A percentile compares a stretch with the other conserved stretches of the same genome.
Evolutionary conservation across 2,329 filamentous ascomycete genomes (phyloP).

Genomic region (Sarocladium strictum): DNA sequence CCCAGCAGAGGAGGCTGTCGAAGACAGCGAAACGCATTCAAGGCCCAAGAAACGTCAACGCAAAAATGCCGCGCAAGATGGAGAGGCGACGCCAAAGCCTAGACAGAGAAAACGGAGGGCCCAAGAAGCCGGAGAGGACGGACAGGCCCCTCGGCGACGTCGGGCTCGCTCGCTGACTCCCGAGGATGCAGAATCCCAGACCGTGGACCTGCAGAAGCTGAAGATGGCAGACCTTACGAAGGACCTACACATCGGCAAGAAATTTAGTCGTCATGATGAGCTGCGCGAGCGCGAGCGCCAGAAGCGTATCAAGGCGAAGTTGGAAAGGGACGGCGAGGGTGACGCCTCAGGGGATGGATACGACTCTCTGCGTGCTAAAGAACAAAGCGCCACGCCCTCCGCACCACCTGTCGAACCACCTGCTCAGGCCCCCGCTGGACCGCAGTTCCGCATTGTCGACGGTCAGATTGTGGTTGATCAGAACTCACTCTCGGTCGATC

Average conservation of each 20-base stretch:
- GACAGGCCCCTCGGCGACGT: constrained; percentile 19
- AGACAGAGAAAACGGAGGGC: constrained; percentile 15
- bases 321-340: constrained; percentile 18
- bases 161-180: constrained; percentile 48
- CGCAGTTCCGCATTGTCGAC: constrained; percentile 59
- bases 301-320: constrained; percentile 25
- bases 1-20: constrained; percentile 11
- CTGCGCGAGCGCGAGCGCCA: constrained; percentile 61
- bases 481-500: constrained; percentile 60
- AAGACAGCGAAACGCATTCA: constrained; percentile 15
- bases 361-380: constrained; percentile 13
- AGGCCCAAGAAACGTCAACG: constrained; percentile 19
- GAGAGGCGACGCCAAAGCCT: constrained; percentile 11
- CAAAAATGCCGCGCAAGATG: not conserved
- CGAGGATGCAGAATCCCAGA: constrained; percentile 54
- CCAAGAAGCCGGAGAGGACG: constrained; percentile 17
- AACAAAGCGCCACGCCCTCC: constrained; percentile 13
- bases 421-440: constrained; percentile 32
- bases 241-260: constrained; percentile 65
- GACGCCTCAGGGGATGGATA: constrained; percentile 18
- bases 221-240: constrained; percentile 69
- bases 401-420: constrained; percentile 15
- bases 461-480: constrained; percentile 69
- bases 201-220: constrained; percentile 59
- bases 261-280: constrained; percentile 67